Conservation (phyloP, 2,329 filamentous ascomycete genomes). For the Cladosporium austrohemisphaericum region DNA sequence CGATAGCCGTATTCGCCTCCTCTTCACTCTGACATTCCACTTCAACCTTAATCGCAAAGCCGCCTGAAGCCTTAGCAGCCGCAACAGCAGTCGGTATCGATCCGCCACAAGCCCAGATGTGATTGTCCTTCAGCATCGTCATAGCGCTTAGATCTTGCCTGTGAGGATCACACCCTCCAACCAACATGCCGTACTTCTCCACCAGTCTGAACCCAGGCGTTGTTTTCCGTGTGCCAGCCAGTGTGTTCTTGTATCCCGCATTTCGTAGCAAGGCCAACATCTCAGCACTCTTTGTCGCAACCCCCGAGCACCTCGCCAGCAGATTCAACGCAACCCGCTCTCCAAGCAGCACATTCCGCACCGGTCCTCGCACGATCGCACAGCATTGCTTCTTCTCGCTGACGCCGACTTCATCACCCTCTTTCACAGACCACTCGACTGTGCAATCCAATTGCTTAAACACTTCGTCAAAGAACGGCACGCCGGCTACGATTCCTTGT, state of each 20-base stretch:
- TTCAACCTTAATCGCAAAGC: conserved; percentile 91
- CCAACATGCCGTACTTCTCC: conserved; percentile 97
- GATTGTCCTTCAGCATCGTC: conserved; percentile 99
- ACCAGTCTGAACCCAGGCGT: conserved; percentile 93
- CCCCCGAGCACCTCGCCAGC: conserved; percentile 83
- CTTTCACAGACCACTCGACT: conserved; percentile 79
- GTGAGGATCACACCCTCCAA: conserved; percentile 88
- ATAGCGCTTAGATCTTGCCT: conserved; percentile 83
- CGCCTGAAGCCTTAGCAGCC: conserved; percentile 77
- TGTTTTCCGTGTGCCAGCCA: conserved; percentile 96
- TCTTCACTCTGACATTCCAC: conserved; percentile 87
- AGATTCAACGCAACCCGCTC: conserved; percentile 91
- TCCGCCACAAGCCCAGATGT: conserved; percentile 81
- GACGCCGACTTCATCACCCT: conserved; percentile 66
- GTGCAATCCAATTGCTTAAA: conserved; percentile 85
- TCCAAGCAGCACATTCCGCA: conserved; percentile 78
- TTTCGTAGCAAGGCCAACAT: conserved; percentile 52
- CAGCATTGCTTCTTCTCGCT: conserved; percentile 59
- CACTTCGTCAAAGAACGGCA: conserved; percentile 93
- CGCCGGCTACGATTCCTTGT: conserved; percentile 80
- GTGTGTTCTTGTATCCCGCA: conserved; percentile 71
- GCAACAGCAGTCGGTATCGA: conserved; percentile 82
- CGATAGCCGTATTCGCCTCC: conserved; percentile 88
- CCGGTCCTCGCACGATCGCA: conserved; percentile 82
- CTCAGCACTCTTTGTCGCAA: conserved; percentile 62